These are phyloP conservation scores for Xanthoconium purpureum DNA, from an alignment of 768 basidiomycete genomes.

Conservation along the genomic window DNA sequence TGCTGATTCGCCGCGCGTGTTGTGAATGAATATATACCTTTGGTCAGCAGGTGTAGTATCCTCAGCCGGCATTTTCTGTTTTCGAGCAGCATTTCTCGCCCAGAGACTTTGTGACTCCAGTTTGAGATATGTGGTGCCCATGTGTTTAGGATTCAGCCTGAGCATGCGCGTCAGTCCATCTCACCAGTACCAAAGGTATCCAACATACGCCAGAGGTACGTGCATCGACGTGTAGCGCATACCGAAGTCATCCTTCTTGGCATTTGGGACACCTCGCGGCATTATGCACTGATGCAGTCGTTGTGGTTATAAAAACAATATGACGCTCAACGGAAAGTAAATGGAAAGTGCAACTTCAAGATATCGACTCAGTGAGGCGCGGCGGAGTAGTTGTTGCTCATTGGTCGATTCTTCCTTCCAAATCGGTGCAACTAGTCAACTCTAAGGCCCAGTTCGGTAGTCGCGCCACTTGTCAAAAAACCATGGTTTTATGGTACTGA, in stretches of 20 bases:
- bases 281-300: constrained; percentile 35
- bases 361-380: too few relatives aligned
- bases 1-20: not conserved
- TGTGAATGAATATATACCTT: constrained; percentile 36
- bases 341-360: not conserved
- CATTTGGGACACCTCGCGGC: constrained; percentile 82
- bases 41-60: constrained; percentile 43
- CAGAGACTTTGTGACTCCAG: constrained; percentile 71
- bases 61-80: constrained; percentile 43
- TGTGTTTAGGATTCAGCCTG: constrained; percentile 79
- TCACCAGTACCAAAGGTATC: not conserved
- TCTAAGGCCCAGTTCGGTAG: too few relatives aligned
- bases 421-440: too few relatives aligned
- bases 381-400: too few relatives aligned
- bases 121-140: constrained; percentile 75
- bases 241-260: constrained; percentile 76
- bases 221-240: constrained; percentile 79
- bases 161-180: constrained; percentile 11
- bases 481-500: too few relatives aligned
- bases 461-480: too few relatives aligned
- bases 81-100: constrained; percentile 61
- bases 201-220: constrained; percentile 68
- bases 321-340: not conserved
- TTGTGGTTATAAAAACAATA: not conserved
- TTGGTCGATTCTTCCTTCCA: too few relatives aligned